Base-by-base conservation (phyloP, 2,329 filamentous ascomycete species). In the Botrytis tulipae region DNA sequence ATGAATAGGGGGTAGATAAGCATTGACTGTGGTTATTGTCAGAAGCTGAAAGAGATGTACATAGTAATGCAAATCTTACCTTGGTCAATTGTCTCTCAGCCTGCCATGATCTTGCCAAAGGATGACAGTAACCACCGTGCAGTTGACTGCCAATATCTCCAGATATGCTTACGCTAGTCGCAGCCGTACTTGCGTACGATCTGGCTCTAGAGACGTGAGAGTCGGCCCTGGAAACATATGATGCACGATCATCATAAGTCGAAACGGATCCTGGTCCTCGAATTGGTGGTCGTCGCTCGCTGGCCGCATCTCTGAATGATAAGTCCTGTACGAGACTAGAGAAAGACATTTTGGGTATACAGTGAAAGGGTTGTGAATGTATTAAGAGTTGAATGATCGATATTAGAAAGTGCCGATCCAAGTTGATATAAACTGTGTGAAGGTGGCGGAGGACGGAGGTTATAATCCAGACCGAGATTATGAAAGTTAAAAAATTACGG, bases 1-100 rank as follows among this genome's bases (percentile, higher is more conserved):
- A 99, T 90, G 85, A 99, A 99, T 77, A 99, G 88, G 20, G 96
- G 96, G 84, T 97, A 98, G 80, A 99, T 98, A 80, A 99, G 91
- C 96, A 98, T 98, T 54, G 95, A 96, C 94, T 97, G 79, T 4
- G 29, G 54, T 20, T 29, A 22, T 22, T 46, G 65, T 78, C 44
- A 78, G 75, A 67, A 74, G 51, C 37, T 75, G 67, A 61, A 46
- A 48, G 40, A 54, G 63, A 68, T 71, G 16, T 54, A 48, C 46
- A 44, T 51, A 37, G 42, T 35, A 35, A 61, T 40, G 25, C 37
- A 63, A 42, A 40, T 70, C 86, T 73, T 78, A 93, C 93, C 90
- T 95, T 95, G 76, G 93, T 95, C 82, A 96, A 86, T 84, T 95
- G 93, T 77, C 92, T 88, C 84, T 95, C 93, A 48, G 92, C 90